A percentile compares a stretch with the other conserved stretches of the same genome.
phyloP scores from a whole-genome alignment of 1,284 basidiomycete genomes.

The Psilocybe mexicana region DNA sequence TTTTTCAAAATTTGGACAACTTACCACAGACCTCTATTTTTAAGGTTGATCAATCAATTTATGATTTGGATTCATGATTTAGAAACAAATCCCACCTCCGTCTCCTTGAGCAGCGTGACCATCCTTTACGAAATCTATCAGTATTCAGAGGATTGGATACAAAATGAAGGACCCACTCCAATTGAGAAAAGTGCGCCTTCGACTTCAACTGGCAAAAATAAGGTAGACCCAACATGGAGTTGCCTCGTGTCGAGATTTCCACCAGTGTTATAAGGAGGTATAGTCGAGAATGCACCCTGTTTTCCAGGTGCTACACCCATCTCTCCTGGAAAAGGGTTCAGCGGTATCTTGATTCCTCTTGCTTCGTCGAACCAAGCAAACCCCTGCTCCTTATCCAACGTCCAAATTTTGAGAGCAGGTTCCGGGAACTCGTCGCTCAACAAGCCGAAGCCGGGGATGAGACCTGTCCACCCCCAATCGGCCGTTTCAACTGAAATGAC shows the following conservation, averaged over 20 bases:
- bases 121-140: constrained; percentile 38
- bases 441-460: constrained; percentile 60
- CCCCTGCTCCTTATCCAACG: constrained; percentile 38
- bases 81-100: constrained; percentile 45
- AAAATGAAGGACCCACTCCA: constrained; percentile 41
- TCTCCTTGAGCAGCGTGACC: constrained; percentile 68
- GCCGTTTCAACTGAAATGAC: constrained; percentile 51
- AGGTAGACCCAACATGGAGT: constrained; percentile 48
- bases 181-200: constrained; percentile 62
- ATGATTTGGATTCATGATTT: neutral
- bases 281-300: constrained; percentile 55
- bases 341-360: constrained; percentile 42
- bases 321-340: constrained; percentile 60
- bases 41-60: constrained; percentile 2
- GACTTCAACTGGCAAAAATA: constrained; percentile 60
- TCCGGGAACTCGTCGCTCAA: constrained; percentile 54
- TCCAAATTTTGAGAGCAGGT: constrained; percentile 56
- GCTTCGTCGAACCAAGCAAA: constrained; percentile 50
- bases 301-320: constrained; percentile 64
- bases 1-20: constrained; percentile 16
- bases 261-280: constrained; percentile 61
- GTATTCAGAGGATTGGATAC: neutral
- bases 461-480: constrained; percentile 62
- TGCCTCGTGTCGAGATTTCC: constrained; percentile 65
- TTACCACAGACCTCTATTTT: constrained; percentile 54